Evolutionary conservation across 2,329 filamentous ascomycete genomes (phyloP).

Genomic region (Colletotrichum sp.): DNA sequence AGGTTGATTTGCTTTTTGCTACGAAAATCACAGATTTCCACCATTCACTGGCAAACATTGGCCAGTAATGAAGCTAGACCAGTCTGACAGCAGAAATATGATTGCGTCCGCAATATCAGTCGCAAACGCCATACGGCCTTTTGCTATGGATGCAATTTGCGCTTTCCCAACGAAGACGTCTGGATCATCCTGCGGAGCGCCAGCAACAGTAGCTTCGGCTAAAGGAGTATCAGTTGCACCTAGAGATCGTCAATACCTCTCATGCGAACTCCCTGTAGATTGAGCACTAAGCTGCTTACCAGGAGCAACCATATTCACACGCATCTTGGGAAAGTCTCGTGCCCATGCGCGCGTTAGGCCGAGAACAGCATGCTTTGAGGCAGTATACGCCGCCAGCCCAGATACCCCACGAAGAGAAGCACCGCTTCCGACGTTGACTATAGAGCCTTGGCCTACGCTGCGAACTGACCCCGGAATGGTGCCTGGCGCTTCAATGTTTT

Average conservation of each 20-base stretch:
- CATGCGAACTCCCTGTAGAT: background rate
- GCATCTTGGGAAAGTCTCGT: background rate
- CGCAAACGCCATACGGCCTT: background rate
- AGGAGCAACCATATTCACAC: background rate
- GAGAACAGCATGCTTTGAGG: background rate
- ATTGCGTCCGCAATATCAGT: background rate
- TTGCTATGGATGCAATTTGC: background rate
- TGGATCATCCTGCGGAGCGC: background rate
- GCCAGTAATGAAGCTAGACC: background rate
- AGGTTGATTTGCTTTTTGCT: rapidly evolving
- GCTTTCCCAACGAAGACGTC: background rate
- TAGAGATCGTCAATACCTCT: background rate
- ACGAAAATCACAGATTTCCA: background rate
- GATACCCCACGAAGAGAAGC: background rate
- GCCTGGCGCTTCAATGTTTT: background rate
- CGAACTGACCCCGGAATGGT: background rate
- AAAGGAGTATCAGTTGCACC: background rate
- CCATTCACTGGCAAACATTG: background rate
- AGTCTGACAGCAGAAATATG: background rate
- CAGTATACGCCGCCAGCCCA: background rate
- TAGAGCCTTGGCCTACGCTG: background rate
- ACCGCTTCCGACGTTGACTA: background rate
- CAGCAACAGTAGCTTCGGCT: background rate
- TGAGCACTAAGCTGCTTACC: background rate
- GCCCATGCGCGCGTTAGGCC: background rate